phyloP scores from a whole-genome alignment of 352 stramenopile genomes.

The Pythium vanterpoolii region DNA sequence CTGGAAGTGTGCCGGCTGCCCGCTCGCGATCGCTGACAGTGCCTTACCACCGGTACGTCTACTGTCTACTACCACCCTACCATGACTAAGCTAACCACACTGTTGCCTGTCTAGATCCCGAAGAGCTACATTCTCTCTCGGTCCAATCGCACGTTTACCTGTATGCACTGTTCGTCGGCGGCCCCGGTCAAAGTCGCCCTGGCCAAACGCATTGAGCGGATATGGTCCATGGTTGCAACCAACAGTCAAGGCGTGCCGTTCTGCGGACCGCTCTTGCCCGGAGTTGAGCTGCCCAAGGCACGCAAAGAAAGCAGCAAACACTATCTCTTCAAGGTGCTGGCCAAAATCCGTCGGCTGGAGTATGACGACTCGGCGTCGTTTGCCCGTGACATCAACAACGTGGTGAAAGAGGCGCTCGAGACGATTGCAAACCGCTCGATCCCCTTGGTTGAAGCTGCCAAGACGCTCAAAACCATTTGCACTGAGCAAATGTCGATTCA shows the following conservation, averaged over 20 bases:
- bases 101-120: conserved; percentile 33
- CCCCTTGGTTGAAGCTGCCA: conserved; percentile 64
- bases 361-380: conserved; percentile 65
- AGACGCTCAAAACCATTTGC: conserved; percentile 70
- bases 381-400: conserved; percentile 55
- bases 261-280: conserved; percentile 66
- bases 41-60: conserved; percentile 49
- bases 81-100: neutral
- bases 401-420: conserved; percentile 61
- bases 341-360: conserved; percentile 65
- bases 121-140: conserved; percentile 63
- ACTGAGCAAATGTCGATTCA: conserved; percentile 76
- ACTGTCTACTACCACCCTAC: neutral
- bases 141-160: conserved; percentile 65
- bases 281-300: conserved; percentile 35
- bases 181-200: conserved; percentile 66
- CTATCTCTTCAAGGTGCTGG: conserved; percentile 73
- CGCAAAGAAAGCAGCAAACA: conserved; percentile 24
- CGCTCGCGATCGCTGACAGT: conserved; percentile 56
- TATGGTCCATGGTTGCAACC: conserved; percentile 84
- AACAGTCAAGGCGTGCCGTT: conserved; percentile 84
- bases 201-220: conserved; percentile 71
- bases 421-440: conserved; percentile 56
- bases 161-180: conserved; percentile 57
- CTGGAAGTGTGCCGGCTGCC: conserved; percentile 81